Conservation (phyloP, 106 monocot species). For the Platanthera zijinensis region DNA sequence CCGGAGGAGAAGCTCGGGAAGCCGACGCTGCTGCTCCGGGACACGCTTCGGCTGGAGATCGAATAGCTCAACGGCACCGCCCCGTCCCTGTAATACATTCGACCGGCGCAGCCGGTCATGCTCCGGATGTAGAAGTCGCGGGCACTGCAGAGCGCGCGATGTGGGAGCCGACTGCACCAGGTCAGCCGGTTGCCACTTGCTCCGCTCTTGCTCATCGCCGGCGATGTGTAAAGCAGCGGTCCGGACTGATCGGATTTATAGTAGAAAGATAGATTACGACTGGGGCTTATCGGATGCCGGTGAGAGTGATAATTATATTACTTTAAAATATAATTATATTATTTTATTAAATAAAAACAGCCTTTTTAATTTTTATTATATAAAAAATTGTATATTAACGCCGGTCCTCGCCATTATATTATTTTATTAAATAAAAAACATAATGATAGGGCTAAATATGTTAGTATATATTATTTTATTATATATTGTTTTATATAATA, state of each 20-base stretch:
- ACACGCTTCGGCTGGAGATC: conserved; percentile 9
- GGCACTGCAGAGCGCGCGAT: conserved; percentile 15
- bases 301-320: too few species aligned
- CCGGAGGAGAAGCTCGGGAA: neutral
- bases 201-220: neutral
- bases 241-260: neutral
- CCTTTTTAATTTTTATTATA: too few species aligned
- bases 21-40: neutral
- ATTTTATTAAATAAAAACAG: too few species aligned
- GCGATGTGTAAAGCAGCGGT: neutral
- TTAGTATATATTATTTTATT: too few species aligned
- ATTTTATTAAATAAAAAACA: too few species aligned
- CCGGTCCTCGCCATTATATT: too few species aligned
- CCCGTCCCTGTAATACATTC: neutral
- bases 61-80: conserved; percentile 13
- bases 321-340: too few species aligned
- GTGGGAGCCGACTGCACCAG: conserved; percentile 19
- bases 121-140: conserved; percentile 32
- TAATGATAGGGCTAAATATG: too few species aligned
- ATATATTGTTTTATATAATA: too few species aligned
- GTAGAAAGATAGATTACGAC: too few species aligned
- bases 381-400: too few species aligned
- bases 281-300: too few species aligned
- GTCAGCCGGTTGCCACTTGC: neutral
- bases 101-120: conserved; percentile 18